These are phyloP conservation scores for Peronospora tabacina DNA, from an alignment of 352 stramenopile species.

Conservation along the genomic window DNA sequence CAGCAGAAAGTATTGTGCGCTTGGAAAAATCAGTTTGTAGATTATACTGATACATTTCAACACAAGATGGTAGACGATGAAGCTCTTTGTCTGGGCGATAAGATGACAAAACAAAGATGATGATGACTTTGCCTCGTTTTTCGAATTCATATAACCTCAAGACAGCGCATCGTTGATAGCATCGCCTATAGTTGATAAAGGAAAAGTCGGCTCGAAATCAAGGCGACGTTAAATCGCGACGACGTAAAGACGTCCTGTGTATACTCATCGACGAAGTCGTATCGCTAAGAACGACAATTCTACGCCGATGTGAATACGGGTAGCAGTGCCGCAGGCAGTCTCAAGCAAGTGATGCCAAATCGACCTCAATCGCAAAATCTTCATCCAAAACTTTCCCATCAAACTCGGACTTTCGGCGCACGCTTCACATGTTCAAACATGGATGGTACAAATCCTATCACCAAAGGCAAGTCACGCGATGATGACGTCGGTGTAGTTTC, in stretches of 20 bases:
- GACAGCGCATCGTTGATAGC: slow-evolving; percentile 6
- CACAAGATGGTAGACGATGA: slow-evolving; percentile 57
- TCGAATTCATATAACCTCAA: slow-evolving; percentile 40
- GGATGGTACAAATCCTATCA: slow-evolving; percentile 92
- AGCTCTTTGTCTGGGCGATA: slow-evolving; percentile 34
- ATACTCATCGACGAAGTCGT: too few relatives aligned
- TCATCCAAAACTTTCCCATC: slow-evolving; percentile 94
- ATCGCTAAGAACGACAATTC: too few relatives aligned
- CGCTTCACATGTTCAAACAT: slow-evolving; percentile 92
- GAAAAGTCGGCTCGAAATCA: too few relatives aligned
- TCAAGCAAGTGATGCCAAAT: slow-evolving; percentile 39
- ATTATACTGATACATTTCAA: slow-evolving; percentile 75
- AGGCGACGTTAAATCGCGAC: too few relatives aligned
- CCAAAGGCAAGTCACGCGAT: slow-evolving; percentile 87
- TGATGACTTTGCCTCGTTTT: slow-evolving; percentile 79
- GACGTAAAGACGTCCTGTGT: too few relatives aligned
- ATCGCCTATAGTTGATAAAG: slow-evolving; percentile 2
- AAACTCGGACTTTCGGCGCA: slow-evolving; percentile 86
- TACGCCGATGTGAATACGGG: slow-evolving; percentile 14
- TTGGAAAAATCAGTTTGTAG: slow-evolving; percentile 76
- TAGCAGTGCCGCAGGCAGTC: slow-evolving; percentile 18
- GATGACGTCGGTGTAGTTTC: slow-evolving; percentile 88
- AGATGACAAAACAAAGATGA: slow-evolving; percentile 72
- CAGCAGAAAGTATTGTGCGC: slow-evolving; percentile 72
- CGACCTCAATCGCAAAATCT: slow-evolving; percentile 90